Conservation (phyloP, 176 grass and related monocot species). For the Pontederia paniculata region DNA sequence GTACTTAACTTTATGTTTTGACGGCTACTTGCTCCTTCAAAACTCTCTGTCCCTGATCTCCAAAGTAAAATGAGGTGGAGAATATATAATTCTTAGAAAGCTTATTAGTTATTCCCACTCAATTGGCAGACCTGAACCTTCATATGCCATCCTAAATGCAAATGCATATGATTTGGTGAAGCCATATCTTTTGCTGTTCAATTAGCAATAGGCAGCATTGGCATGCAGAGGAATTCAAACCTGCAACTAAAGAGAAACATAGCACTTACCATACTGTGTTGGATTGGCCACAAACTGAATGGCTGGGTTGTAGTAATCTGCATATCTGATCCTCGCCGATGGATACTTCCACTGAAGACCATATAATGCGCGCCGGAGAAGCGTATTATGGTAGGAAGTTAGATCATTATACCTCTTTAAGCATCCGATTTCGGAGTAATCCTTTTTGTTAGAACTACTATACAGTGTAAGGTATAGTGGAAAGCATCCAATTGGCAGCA, state of each 20-base stretch:
- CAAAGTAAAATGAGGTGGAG: too few species aligned
- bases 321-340: constrained; percentile 64
- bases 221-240: neutral
- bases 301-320: constrained; percentile 64
- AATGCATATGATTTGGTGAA: too few species aligned
- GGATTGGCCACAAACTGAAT: constrained; percentile 64
- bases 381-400: constrained; percentile 58
- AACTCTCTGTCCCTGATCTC: too few species aligned
- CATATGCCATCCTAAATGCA: too few species aligned
- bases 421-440: constrained; percentile 46
- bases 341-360: constrained; percentile 44
- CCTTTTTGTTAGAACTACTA: constrained; percentile 23
- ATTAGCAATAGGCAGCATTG: neutral
- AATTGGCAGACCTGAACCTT: too few species aligned
- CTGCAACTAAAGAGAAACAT: neutral
- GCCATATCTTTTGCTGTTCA: neutral
- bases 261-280: constrained; percentile 58
- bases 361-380: constrained; percentile 41
- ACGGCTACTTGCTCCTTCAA: too few species aligned
- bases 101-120: too few species aligned
- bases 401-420: constrained; percentile 64
- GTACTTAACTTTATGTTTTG: too few species aligned
- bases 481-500: constrained; percentile 74
- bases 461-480: constrained; percentile 74
- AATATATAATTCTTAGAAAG: too few species aligned